Percentiles rank a stretch among this genome's conserved stretches.
Conservation (phyloP, 257 asterid species). For the Ophiorrhiza pumila region DNA sequence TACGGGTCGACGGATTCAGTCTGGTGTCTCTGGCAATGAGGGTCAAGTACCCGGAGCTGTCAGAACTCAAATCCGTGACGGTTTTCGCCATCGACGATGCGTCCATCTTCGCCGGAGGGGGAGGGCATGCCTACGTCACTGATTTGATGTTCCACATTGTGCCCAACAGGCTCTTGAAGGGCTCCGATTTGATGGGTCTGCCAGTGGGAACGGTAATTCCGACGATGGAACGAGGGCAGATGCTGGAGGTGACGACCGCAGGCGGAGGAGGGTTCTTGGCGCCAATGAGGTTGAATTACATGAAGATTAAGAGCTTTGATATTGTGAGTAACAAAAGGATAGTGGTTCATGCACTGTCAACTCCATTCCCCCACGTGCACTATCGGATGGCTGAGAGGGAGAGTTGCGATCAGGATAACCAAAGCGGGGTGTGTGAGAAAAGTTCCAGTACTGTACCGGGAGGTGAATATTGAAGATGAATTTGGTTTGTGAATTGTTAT, state of each 20-base stretch:
- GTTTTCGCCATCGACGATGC: slow-evolving; percentile 70
- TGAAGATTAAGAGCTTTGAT: slow-evolving; percentile 46
- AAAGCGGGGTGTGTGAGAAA: neutral
- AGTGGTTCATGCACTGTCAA: slow-evolving; percentile 62
- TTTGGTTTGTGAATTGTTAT: neutral
- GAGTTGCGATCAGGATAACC: neutral
- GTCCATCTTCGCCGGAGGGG: slow-evolving; percentile 53
- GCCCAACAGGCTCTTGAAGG: slow-evolving; percentile 52
- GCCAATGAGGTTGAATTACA: slow-evolving; percentile 68
- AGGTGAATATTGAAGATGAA: neutral
- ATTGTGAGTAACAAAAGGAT: slow-evolving; percentile 54
- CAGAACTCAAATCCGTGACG: slow-evolving; percentile 50
- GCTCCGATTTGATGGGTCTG: slow-evolving; percentile 42
- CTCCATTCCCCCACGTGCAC: slow-evolving; percentile 46
- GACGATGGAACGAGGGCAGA: slow-evolving; percentile 53
- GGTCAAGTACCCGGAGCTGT: slow-evolving; percentile 45
- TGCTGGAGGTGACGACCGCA: slow-evolving; percentile 57
- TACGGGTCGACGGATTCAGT: slow-evolving; percentile 61
- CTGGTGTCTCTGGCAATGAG: slow-evolving; percentile 56
- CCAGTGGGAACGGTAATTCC: slow-evolving; percentile 40
- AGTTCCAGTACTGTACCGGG: neutral
- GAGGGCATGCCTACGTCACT: slow-evolving; percentile 52
- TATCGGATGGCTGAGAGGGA: slow-evolving; percentile 8
- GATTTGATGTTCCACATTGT: slow-evolving; percentile 61
- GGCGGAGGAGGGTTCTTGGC: slow-evolving; percentile 56